Evolutionary conservation across 2,329 filamentous ascomycete genomes (phyloP), one percentile per base, ranked within the genome.

Genomic region (Chaetomiaceae sp.): DNA sequence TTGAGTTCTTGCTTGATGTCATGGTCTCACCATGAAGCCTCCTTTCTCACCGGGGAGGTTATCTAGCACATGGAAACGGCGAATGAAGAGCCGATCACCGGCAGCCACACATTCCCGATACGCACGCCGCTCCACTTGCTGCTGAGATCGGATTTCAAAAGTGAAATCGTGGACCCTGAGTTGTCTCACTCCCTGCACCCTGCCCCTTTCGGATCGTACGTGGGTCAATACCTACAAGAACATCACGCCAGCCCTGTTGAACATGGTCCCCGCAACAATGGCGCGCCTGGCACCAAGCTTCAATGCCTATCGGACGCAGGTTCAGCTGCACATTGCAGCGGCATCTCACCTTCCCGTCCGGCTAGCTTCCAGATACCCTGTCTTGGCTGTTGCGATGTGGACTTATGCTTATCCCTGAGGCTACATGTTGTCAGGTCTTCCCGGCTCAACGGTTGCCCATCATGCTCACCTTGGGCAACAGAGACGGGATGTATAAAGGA

Each of bases 271-370:
- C 55, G 17, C 50, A 42, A 29, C 52, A 43, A 36, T 36, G 36
- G 43, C 20, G 51, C 48, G 31, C 43, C 51, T 42, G 51, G 36
- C 47, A 33, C 44, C 39, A 39, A 25, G n/a, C 22, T 43, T 47
- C 19, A 49, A 46, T 56, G 53, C 37, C 38, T 49, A 47, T 43
- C 56, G 46, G 42, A 51, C 37, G 37, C 25, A 27, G 42, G 46
- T 53, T 56, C 56, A 58, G 56, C 52, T 54, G 52, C 19, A 9
- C 20, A 39, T 25, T 55, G 38, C 49, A 50, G 42, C 49, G 45
- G 37, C 45, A 47, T 55, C 52, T 58, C 49, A 43, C 49, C 52
- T 58, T 44, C 12, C 40, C 34, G 45, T 40, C 49, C 23, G 31
- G 31, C 23, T 23, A 25, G 33, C 43, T 25, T 39, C 31, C n/a